Evolutionary conservation across 805 yeast genomes (phyloP), one percentile per base, ranked within the genome.

Genomic region (Spencermartinsiella europaea): DNA sequence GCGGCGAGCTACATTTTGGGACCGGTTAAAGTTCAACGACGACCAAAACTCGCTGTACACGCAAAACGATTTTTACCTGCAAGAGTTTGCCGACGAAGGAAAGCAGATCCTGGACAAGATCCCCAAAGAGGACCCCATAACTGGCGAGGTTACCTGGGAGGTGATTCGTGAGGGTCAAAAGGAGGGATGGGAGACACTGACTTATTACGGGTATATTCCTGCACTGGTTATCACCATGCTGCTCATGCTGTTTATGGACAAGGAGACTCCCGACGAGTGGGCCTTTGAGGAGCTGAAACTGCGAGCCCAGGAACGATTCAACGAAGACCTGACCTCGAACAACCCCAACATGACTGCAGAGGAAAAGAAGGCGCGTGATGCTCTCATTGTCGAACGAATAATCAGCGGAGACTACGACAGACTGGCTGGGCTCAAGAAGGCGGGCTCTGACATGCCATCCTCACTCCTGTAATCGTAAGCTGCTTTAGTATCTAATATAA

Each of bases 131-230:
- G 93, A 84, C 66, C 80, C 83, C 37, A 71, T 79, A 34, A 81
- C 86, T 15, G 95, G 95, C 33, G 83, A 80, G 58, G 76, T 85
- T 58, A 79, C 80, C 59, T 86, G 93, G 95, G 76, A 79, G 57
- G 69, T 85, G 47, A 80, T 87, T 39, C 75, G 93, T 52, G 88
- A 80, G 61, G 77, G 81, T 45, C 80, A 76, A 58, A 80, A 80
- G 61, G 95, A 86, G 69, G 95, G 95, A 41, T 86, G 95, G 95
- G 95, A 87, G 63, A 71, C 72, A 53, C 72, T 85, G 46, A 80
- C 81, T 58, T 85, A 81, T 68, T 82, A 76, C 65, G 70, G 81
- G 46, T 83, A 83, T 54, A 75, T 86, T 49, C 95, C 95, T 16
- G 79, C 81, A 21, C 71, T 83, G 61, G 69, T 78, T 41, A 70